A percentile compares a stretch with the other conserved stretches of the same genome.
These are phyloP conservation scores for Phialophora expanda DNA, from an alignment of 2,329 filamentous ascomycete species.

Conservation along the genomic window DNA sequence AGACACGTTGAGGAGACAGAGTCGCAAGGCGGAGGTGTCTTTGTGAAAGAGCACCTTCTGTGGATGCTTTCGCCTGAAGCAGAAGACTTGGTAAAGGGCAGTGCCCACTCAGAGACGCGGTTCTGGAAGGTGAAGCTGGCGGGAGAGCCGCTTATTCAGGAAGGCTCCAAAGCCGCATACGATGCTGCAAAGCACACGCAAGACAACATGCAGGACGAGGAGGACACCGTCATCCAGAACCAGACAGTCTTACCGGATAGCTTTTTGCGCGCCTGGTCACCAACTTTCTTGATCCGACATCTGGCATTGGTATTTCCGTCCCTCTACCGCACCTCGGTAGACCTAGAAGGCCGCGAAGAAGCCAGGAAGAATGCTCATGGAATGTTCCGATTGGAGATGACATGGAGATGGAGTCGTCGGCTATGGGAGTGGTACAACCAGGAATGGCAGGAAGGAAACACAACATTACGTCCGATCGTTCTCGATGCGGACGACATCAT, in stretches of 20 bases:
- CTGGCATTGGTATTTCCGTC: slow-evolving; percentile 50
- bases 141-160: too few relatives aligned
- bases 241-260: slow-evolving; percentile 46
- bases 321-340: slow-evolving; percentile 43
- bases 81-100: slow-evolving; percentile 13
- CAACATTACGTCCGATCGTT: slow-evolving; percentile 39
- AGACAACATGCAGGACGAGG: not conserved
- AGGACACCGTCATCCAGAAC: slow-evolving; percentile 38
- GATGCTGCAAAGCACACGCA: not conserved
- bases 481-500: slow-evolving; percentile 51
- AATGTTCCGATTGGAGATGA: slow-evolving; percentile 40
- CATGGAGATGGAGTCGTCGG: slow-evolving; percentile 43
- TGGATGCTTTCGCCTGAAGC: slow-evolving; percentile 32
- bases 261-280: slow-evolving; percentile 44
- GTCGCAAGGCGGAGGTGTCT: slow-evolving; percentile 41
- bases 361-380: slow-evolving; percentile 33
- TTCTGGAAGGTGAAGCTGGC: slow-evolving; percentile 36
- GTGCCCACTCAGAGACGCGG: slow-evolving; percentile 1
- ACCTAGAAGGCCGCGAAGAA: slow-evolving; percentile 31
- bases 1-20: slow-evolving; percentile 37
- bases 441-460: slow-evolving; percentile 25
- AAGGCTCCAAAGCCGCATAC: not conserved
- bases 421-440: slow-evolving; percentile 47
- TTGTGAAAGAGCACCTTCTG: slow-evolving; percentile 48
- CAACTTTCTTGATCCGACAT: slow-evolving; percentile 49